Percentiles rank a stretch among this genome's conserved stretches.
phyloP scores from a whole-genome alignment of 331 rosid species.

The Erythrophleum ivorense region DNA sequence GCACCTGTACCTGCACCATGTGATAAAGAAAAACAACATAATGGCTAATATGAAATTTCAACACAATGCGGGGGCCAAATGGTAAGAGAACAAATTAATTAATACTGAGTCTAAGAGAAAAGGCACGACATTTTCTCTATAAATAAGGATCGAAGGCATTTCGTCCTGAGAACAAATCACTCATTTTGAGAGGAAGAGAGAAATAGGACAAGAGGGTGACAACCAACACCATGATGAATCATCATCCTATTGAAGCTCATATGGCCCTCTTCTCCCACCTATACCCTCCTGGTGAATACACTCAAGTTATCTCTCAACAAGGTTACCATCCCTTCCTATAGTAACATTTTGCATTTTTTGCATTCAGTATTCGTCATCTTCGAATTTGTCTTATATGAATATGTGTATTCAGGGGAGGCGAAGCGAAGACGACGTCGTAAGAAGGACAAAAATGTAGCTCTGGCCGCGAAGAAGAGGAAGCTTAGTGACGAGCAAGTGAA shows the following conservation, averaged over 20 bases:
- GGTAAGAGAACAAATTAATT: neutral
- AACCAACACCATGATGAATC: slow-evolving; percentile 34
- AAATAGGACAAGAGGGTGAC: neutral
- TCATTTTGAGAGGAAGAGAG: slow-evolving; percentile 26
- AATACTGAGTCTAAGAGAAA: no score
- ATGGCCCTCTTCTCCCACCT: slow-evolving; percentile 52
- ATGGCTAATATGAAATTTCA: neutral
- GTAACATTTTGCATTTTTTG: neutral
- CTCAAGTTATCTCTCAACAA: slow-evolving; percentile 55
- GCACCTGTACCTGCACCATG: neutral
- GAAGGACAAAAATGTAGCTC: slow-evolving; percentile 52
- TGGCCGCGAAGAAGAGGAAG: slow-evolving; percentile 69
- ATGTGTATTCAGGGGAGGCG: slow-evolving; percentile 46
- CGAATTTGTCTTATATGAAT: neutral
- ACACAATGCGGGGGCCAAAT: slow-evolving; percentile 21
- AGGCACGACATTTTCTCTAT: slow-evolving; percentile 43
- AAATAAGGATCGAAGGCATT: slow-evolving; percentile 50
- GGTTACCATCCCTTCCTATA: slow-evolving; percentile 38
- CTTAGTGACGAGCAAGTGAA: slow-evolving; percentile 65
- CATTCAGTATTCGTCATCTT: neutral
- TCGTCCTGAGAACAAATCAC: neutral
- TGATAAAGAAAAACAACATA: neutral
- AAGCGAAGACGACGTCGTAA: slow-evolving; percentile 64
- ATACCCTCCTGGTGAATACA: slow-evolving; percentile 44
- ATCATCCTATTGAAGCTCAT: slow-evolving; percentile 41